Conservation (phyloP, 345 rosid genomes). For the Punica granatum region DNA sequence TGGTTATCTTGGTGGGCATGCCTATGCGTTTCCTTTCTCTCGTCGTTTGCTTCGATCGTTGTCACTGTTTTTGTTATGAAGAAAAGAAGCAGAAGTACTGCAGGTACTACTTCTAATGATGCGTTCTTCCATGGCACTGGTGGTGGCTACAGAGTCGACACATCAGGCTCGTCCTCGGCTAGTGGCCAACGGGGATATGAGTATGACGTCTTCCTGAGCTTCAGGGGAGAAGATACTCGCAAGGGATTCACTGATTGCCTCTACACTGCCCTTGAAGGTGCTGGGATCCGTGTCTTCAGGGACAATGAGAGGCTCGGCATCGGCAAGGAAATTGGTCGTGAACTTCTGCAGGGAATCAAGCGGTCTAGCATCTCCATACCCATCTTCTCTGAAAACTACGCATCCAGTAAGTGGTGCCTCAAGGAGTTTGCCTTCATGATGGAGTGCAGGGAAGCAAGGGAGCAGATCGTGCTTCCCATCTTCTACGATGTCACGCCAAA, state of each 20-base stretch:
- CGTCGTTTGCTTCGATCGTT: too few species aligned
- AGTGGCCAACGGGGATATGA: not conserved
- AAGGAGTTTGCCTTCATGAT: not conserved
- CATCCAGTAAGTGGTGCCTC: not conserved
- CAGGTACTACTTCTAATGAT: too few species aligned
- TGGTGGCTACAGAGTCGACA: not conserved
- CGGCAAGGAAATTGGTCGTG: fast-evolving
- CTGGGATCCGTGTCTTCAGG: not conserved
- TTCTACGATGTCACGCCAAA: not conserved
- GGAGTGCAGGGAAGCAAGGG: not conserved
- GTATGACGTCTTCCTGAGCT: constrained; percentile 3
- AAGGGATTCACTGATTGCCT: not conserved
- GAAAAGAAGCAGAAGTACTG: too few species aligned
- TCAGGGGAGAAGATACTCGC: not conserved
- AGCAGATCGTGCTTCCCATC: not conserved
- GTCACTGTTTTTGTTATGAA: too few species aligned
- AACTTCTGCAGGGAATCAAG: not conserved
- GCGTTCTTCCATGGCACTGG: too few species aligned
- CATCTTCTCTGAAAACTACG: not conserved
- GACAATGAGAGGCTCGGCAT: fast-evolving
- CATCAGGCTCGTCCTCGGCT: not conserved
- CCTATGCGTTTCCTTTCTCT: too few species aligned
- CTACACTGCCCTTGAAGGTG: not conserved
- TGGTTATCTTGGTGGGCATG: too few species aligned
- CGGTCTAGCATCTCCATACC: not conserved